Evolutionary conservation across 176 grass and related monocot species (phyloP).

Genomic region (Guadua angustifolia): DNA sequence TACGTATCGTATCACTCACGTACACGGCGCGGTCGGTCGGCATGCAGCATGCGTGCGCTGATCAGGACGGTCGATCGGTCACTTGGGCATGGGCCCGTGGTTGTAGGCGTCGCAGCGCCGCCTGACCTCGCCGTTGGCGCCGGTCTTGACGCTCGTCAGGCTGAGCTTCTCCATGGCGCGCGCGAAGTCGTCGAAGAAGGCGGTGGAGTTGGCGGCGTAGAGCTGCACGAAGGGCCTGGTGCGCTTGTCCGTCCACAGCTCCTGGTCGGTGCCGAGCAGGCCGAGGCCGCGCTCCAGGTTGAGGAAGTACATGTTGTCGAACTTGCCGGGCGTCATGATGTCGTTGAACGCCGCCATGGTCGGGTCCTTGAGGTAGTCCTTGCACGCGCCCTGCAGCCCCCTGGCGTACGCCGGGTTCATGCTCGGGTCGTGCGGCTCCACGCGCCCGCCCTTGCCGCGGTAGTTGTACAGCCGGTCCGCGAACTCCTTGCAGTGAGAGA

Average conservation of each 20-base stretch:
- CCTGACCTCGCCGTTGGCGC: constrained; percentile 69
- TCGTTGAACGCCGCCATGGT: constrained; percentile 73
- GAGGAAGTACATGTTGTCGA: constrained; percentile 85
- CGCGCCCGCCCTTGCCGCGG: constrained; percentile 24
- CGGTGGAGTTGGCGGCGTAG: constrained; percentile 65
- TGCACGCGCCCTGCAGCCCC: constrained; percentile 43
- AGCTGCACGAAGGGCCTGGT: constrained; percentile 70
- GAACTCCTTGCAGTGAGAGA: constrained; percentile 87
- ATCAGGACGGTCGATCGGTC: not conserved
- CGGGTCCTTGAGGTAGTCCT: constrained; percentile 52
- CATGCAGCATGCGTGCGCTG: no score
- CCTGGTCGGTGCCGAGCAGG: constrained; percentile 67
- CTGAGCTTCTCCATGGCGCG: constrained; percentile 88
- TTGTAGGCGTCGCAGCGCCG: constrained; percentile 80
- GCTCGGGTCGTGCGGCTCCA: constrained; percentile 51
- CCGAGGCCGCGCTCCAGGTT: constrained; percentile 74
- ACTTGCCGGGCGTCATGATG: constrained; percentile 78
- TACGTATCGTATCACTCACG: no score
- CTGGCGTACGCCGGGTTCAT: constrained; percentile 52
- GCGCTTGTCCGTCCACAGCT: constrained; percentile 59
- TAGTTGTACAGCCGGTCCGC: constrained; percentile 53
- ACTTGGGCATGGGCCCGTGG: constrained; percentile 45
- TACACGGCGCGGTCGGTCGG: not conserved
- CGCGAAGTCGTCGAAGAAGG: constrained; percentile 75
- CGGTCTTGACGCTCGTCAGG: constrained; percentile 62